These are phyloP conservation scores for Ichthyophonus hoferi DNA, from an alignment of 208 protist genomes.

Conservation along the genomic window DNA sequence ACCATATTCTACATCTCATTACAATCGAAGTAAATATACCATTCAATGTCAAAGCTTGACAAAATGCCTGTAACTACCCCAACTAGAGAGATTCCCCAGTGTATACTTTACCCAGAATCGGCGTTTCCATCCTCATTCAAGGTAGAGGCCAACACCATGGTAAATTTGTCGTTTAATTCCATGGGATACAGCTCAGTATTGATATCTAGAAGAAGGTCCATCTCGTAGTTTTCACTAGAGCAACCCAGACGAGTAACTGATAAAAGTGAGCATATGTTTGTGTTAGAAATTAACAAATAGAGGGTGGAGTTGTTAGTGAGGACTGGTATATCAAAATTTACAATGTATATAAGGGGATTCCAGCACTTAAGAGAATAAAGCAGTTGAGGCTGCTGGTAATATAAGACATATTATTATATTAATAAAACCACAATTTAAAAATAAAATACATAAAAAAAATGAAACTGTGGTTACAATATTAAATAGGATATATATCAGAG, in stretches of 20 bases:
- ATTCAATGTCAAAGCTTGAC: background rate
- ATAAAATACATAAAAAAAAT: too few relatives aligned
- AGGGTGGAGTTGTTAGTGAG: too few relatives aligned
- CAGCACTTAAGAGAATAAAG: too few relatives aligned
- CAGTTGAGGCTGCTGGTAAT: too few relatives aligned
- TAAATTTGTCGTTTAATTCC: conserved; percentile 78
- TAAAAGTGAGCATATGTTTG: background rate
- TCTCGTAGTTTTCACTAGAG: conserved; percentile 67
- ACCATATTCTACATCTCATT: too few relatives aligned
- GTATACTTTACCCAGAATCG: background rate
- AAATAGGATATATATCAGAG: too few relatives aligned
- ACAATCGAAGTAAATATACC: background rate
- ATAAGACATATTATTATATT: too few relatives aligned
- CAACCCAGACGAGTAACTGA: conserved; percentile 65
- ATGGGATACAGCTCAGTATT: conserved; percentile 92
- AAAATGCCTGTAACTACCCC: background rate
- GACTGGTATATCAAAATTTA: too few relatives aligned
- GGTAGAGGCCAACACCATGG: conserved; percentile 82
- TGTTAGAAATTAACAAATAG: too few relatives aligned
- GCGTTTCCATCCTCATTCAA: conserved; percentile 60
- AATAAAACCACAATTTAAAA: too few relatives aligned
- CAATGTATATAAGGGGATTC: too few relatives aligned
- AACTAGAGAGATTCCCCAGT: background rate
- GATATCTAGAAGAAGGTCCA: conserved; percentile 78
- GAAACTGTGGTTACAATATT: too few relatives aligned